Evolutionary conservation across 495 filamentous ascomycete genomes (phyloP), one percentile per base, ranked within the genome.

Genomic region (Astrocystis sublimbata): DNA sequence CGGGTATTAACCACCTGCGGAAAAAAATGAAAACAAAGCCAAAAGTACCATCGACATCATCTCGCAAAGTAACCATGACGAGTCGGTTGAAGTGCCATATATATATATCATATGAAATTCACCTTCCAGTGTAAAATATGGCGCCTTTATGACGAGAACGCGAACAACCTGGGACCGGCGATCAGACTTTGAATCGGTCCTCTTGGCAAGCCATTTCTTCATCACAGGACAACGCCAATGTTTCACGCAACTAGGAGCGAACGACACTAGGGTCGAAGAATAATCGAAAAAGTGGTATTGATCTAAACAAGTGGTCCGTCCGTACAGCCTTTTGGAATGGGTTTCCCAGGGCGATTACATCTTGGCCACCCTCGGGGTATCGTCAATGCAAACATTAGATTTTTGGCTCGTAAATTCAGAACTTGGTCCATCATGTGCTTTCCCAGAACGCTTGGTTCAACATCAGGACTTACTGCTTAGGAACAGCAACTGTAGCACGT

Each of bases 381-480:
- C 61, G 65, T 71, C 61, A 67, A 71, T 64, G 58, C 53, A 52
- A 60, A 64, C 61, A 42, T 57, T 56, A 50, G 30, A 60, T 42
- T 31, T 45, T 52, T 56, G 28, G 45, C 31, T 41, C 56, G 59
- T 60, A 52, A 64, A 43, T 36, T 52, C 33, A 46, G 36, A 58
- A 42, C 33, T 21, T 43, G 28, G 24, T 53, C 35, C 33, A 57
- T 38, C 33, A 52, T 53, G 26, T 35, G 9, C 35, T 61, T 28
- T 19, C 45, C 38, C 19, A 53, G 35, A 53, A 35, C 49, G 58
- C 36, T 24, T 6, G 58, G 17, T 38, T 53, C 58, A 45, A 13
- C 19, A 43, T 33, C 26, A 53, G 26, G 47, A 67, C 65, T 72
- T 72, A 72, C 65, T 66, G 67, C 68, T 68, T 68, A 42, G 58